Percentiles rank a stretch among this genome's conserved stretches.
Conservation (phyloP, 140 eudicot genomes). For the Ambrosia hybrid region DNA sequence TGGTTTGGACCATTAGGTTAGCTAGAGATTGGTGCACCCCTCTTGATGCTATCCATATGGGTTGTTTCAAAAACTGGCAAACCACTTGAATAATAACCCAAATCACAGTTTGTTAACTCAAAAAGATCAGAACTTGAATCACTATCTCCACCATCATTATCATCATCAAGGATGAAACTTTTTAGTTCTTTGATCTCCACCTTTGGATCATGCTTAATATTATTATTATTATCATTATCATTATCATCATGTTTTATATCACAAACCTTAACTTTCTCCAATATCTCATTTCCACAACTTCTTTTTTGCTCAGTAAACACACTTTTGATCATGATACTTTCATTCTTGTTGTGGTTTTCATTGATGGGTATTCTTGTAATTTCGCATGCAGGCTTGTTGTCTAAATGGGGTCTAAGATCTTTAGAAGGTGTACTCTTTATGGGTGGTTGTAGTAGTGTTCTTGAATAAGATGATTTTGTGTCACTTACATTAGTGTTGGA, state of each 20-base stretch:
- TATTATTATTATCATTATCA: conserved; percentile 11
- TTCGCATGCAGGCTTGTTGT: conserved; percentile 28
- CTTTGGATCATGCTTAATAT: conserved; percentile 30
- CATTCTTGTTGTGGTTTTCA: conserved; percentile 34
- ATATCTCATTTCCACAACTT: conserved; percentile 25
- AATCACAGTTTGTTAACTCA: conserved; percentile 73
- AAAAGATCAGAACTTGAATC: conserved; percentile 96
- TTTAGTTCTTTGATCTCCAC: conserved; percentile 36
- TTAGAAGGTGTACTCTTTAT: conserved; percentile 35
- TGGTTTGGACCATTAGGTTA: not conserved
- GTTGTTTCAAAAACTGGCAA: conserved; percentile 90
- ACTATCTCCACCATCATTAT: conserved; percentile 70
- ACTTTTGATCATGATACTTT: conserved; percentile 32
- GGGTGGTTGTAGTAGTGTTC: conserved; percentile 51
- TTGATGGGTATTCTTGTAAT: conserved; percentile 31
- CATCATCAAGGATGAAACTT: conserved; percentile 42
- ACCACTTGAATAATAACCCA: conserved; percentile 66
- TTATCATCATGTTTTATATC: conserved; percentile 30
- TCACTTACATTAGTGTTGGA: conserved; percentile 18
- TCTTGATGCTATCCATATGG: conserved; percentile 66
- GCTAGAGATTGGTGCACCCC: conserved; percentile 55
- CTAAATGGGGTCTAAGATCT: conserved; percentile 37
- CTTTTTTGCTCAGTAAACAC: conserved; percentile 33
- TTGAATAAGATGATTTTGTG: conserved; percentile 45
- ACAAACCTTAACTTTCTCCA: conserved; percentile 36